Base-by-base conservation (phyloP, 441 rosid species). In the Flueggea neowawraea region DNA sequence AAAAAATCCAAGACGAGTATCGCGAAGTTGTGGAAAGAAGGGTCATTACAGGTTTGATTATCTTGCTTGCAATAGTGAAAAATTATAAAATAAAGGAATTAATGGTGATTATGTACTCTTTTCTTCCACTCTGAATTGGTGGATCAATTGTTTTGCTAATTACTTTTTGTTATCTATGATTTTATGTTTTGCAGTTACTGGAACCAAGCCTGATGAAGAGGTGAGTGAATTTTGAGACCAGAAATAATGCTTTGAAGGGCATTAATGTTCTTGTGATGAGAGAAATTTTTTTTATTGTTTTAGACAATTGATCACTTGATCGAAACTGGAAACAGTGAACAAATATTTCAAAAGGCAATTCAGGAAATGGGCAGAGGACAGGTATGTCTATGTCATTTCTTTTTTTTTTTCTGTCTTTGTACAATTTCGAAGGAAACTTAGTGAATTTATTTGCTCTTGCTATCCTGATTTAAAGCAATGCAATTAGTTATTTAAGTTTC, bases 281-380 rank as follows among this genome's bases (percentile, higher is more conserved):
- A 15, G 10, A 53, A 60, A 10, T 51, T 59, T 49, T 33, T 33
- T 31, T 63, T 44, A 6, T 31, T 61, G 49, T 72, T 36, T 50
- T 74, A 90, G 98, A 93, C 88, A 50, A 90, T 93, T 60, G 97
- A 93, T 69, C 74, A 70, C 77, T 75, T 90, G 74, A 90, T 93
- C 47, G 97, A 93, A 79, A 93, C 97, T 52, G 98, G 97, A 73
- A 86, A 88, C 61, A 91, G 94, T 9, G 98, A 93, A 76, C 97
- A 90, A 78, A 86, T 90, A 70, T 90, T 93, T 78, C 91, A 88
- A 64, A 86, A 84, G 69, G 98, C 98, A 41, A 85, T 93, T 68
- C 88, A 93, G 74, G 96, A 90, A 73, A 88, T 82, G 78, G 98
- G 98, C 36, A 72, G 96, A 61, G 98, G 96, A 74, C 91, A 90